A percentile compares a stretch with the other conserved stretches of the same genome.
phyloP scores from a whole-genome alignment of 78 protist species.

The Dictyostelium capitatum region DNA sequence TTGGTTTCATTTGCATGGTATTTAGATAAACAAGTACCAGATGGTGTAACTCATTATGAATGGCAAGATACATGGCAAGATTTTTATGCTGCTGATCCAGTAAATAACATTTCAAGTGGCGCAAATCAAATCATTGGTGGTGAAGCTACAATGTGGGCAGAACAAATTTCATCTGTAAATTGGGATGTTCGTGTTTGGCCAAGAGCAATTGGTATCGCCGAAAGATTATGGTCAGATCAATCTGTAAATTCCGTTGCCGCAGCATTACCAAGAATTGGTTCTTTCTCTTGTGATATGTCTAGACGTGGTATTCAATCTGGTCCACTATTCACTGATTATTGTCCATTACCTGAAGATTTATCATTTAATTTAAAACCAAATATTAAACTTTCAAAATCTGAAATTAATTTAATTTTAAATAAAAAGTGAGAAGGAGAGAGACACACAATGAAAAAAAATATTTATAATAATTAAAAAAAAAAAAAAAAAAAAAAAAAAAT shows the following conservation, averaged over 20 bases:
- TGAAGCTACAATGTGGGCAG: slow-evolving; percentile 62
- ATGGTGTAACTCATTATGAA: slow-evolving; percentile 52
- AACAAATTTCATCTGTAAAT: slow-evolving; percentile 36
- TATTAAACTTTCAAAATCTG: slow-evolving; percentile 9
- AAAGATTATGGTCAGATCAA: slow-evolving; percentile 56
- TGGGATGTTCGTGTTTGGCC: slow-evolving; percentile 80
- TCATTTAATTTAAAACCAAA: slow-evolving; percentile 12
- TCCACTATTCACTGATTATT: slow-evolving; percentile 61
- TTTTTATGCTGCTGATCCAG: slow-evolving; percentile 58
- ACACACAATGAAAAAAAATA: too few species aligned
- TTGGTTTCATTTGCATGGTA: slow-evolving; percentile 37
- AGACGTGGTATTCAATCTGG: slow-evolving; percentile 67
- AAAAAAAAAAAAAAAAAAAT: too few species aligned
- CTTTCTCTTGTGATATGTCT: slow-evolving; percentile 25
- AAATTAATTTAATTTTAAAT: slow-evolving; percentile 19
- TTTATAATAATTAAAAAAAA: too few species aligned
- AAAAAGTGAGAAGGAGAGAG: too few species aligned
- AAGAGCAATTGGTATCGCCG: slow-evolving; percentile 58
- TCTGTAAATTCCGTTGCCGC: not conserved
- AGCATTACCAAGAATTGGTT: slow-evolving; percentile 45
- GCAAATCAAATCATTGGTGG: slow-evolving; percentile 35
- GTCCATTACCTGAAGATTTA: slow-evolving; percentile 42
- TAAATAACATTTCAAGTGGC: not conserved
- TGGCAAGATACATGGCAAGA: slow-evolving; percentile 86
- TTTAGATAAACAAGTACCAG: slow-evolving; percentile 54